phyloP scores from a whole-genome alignment of 768 basidiomycete genomes.

The Termitomyces sp. region DNA sequence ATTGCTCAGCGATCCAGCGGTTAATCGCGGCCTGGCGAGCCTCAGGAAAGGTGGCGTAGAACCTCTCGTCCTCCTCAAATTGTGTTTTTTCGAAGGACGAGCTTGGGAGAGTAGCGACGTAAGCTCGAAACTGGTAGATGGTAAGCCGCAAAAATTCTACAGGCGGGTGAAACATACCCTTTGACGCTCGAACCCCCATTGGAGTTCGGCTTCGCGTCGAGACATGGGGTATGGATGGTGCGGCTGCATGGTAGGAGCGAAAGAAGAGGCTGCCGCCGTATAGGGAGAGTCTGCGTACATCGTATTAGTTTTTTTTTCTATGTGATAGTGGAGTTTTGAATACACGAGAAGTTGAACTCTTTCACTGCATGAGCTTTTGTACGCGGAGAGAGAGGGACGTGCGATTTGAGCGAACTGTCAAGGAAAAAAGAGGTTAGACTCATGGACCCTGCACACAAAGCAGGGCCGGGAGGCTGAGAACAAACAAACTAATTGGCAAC shows the following conservation, averaged over 20 bases:
- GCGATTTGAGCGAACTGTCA: background rate
- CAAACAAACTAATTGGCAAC: background rate
- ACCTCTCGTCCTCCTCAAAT: slow-evolving; percentile 12
- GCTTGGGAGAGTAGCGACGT: background rate
- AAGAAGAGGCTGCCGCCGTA: background rate
- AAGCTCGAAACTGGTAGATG: background rate
- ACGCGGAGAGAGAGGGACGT: background rate
- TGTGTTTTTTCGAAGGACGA: slow-evolving; percentile 10
- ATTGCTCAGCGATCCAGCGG: slow-evolving; percentile 5
- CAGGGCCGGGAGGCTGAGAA: background rate
- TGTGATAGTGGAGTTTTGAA: background rate
- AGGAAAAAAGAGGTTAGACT: slow-evolving; percentile 10
- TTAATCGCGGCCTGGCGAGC: slow-evolving; percentile 12
- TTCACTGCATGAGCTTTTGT: background rate
- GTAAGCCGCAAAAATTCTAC: background rate
- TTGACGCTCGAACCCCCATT: slow-evolving; percentile 7
- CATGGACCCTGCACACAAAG: slow-evolving; percentile 1
- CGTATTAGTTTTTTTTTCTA: background rate
- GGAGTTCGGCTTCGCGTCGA: slow-evolving; percentile 1
- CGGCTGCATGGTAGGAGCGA: background rate
- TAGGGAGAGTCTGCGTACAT: background rate
- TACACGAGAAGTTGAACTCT: background rate
- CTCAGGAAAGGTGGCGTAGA: slow-evolving; percentile 14
- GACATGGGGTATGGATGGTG: background rate
- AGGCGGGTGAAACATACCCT: background rate